Base-by-base conservation (phyloP, 495 filamentous ascomycete genomes). In the Melanomma pulvis-pyrius region DNA sequence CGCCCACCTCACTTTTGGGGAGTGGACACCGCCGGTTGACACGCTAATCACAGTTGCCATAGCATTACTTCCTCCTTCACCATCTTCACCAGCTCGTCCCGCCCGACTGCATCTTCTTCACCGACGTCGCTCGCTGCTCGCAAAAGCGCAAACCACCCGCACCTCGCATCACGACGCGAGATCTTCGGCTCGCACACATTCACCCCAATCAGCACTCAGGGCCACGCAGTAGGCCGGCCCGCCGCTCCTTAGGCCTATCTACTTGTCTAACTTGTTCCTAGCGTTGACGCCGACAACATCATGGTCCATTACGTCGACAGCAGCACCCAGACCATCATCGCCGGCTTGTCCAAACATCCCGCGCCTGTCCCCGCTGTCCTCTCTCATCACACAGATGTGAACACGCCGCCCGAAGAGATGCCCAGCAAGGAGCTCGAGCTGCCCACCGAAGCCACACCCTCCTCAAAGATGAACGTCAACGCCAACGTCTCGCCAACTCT, bases 291-390 rank as follows among this genome's bases (percentile, higher is more conserved):
- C n/a, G 3, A 64, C 8, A 7, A 9, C 15, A n/a, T 1, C 36
- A 59, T 59, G 65, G 46, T 17, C 39, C 19, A 47, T 39, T 69
- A 69, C 61, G 49, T 69, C 60, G 61, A 69, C 56, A 25, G 13
- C 12, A 2, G 6, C 17, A 28, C 55, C 1, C 67, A 69, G 30
- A 69, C 67, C 1, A 19, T 39, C 12, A 59, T 69, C 19, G 60
- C 52, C 9, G 67, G 67, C 9, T 55, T 69, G 2, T 28, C 44
- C 32, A 50, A 53, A 32, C 39, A 69, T 32, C 67, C 67, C 15
- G 21, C 48, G 1, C n/a, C 54, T 12, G 11, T 39, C 22, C 67
- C 67, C 6, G 11, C 60, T 5, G 56, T 47, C 1, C 67, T 69
- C 48, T 21, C 29, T 15, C 17, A 44, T 29, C 44, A 47, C 47